A percentile compares a stretch with the other conserved stretches of the same genome.
Evolutionary conservation across 495 filamentous ascomycete species (phyloP).

Genomic region (Tricharina praecox): DNA sequence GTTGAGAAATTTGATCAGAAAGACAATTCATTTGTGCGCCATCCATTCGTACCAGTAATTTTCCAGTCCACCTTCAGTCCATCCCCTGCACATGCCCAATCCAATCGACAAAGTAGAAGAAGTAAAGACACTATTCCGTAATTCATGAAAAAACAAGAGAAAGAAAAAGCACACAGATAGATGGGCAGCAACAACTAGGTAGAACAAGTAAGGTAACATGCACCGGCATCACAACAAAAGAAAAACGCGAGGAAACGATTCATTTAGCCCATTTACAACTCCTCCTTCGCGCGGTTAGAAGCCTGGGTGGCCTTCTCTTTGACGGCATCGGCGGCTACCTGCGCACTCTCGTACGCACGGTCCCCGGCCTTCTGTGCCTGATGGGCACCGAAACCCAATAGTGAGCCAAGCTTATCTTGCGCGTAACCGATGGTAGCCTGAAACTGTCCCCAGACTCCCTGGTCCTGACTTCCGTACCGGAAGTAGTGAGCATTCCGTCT

Average conservation of each 20-base stretch:
- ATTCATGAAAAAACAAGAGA: neutral
- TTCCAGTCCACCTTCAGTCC: too few species aligned
- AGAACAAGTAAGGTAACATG: too few species aligned
- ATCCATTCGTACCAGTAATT: too few species aligned
- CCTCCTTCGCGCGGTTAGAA: constrained; percentile 19
- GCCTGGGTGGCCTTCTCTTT: constrained; percentile 16
- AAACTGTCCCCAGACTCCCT: constrained; percentile 42
- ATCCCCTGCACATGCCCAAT: too few species aligned
- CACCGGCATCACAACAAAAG: neutral
- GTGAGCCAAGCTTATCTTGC: constrained; percentile 37
- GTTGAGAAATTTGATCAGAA: too few species aligned
- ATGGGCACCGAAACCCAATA: constrained; percentile 46
- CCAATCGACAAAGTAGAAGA: too few species aligned
- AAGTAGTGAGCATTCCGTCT: constrained; percentile 42
- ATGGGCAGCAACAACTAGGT: neutral
- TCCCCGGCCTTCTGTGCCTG: constrained; percentile 37
- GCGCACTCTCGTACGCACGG: constrained; percentile 15
- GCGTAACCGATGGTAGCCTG: constrained; percentile 29
- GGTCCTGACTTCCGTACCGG: constrained; percentile 41
- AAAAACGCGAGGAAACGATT: neutral
- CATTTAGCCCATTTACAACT: constrained; percentile 17
- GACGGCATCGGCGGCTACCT: constrained; percentile 11
- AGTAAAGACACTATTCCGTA: too few species aligned
- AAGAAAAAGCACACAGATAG: neutral
- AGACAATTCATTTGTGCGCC: too few species aligned